Percentiles rank a stretch among this genome's conserved stretches.
These are phyloP conservation scores for Epichloe amarillans DNA, from an alignment of 2,329 filamentous ascomycete genomes.

Conservation along the genomic window DNA sequence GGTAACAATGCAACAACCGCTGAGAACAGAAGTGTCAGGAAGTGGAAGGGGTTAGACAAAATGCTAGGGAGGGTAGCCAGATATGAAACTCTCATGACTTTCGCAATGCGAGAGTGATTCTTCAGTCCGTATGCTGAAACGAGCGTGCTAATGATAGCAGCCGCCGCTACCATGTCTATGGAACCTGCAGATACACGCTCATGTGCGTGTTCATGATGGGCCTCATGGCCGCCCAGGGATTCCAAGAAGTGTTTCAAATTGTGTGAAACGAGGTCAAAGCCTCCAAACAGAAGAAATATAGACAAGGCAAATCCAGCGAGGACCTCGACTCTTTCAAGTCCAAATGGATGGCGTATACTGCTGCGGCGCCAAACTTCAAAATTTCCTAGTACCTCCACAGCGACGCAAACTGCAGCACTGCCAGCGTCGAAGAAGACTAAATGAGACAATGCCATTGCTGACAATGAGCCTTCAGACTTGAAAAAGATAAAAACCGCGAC, in stretches of 20 bases:
- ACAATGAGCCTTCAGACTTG: constrained; percentile 71
- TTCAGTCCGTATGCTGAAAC: constrained; percentile 76
- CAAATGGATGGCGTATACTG: constrained; percentile 87
- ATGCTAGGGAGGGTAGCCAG: constrained; percentile 71
- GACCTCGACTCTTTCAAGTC: constrained; percentile 82
- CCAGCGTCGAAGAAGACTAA: constrained; percentile 92
- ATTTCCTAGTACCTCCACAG: constrained; percentile 85
- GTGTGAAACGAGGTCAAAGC: constrained; percentile 88
- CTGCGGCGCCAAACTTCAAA: constrained; percentile 96
- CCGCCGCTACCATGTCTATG: constrained; percentile 67
- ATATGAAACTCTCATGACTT: constrained; percentile 76
- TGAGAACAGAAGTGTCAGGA: constrained; percentile 82
- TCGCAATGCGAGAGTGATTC: constrained; percentile 86
- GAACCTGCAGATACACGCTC: constrained; percentile 57
- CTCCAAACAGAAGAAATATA: constrained; percentile 93
- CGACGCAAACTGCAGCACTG: constrained; percentile 80
- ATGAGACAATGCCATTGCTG: constrained; percentile 84
- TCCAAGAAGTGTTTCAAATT: constrained; percentile 89
- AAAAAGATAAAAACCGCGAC: constrained; percentile 85
- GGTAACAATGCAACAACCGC: constrained; percentile 68
- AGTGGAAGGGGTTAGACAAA: constrained; percentile 90
- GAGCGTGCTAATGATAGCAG: constrained; percentile 71
- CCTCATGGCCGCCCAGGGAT: constrained; percentile 40
- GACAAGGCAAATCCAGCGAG: constrained; percentile 93
- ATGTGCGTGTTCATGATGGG: constrained; percentile 58